A percentile compares a stretch with the other conserved stretches of the same genome.
Evolutionary conservation across 2,329 filamentous ascomycete species (phyloP).

Genomic region (Meredithiella fracta): DNA sequence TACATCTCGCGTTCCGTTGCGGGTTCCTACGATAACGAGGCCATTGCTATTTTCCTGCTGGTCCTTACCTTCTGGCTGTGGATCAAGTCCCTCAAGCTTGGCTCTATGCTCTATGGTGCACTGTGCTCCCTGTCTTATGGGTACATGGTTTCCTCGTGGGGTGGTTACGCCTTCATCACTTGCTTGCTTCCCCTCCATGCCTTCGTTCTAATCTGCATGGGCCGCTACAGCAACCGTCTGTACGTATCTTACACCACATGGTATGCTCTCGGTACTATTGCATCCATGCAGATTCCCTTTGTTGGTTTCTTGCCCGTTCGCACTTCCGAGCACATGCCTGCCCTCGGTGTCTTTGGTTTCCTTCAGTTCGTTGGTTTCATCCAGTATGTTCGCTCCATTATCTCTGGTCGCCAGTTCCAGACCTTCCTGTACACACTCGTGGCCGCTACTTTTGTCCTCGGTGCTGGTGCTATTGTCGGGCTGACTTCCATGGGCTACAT

Average conservation of each 20-base stretch:
- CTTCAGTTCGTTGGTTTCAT: constrained; percentile 86
- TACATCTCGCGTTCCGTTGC: constrained; percentile 97
- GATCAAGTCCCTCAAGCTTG: constrained; percentile 96
- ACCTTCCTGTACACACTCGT: constrained; percentile 68
- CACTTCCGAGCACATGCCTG: constrained; percentile 97
- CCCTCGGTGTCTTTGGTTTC: constrained; percentile 91
- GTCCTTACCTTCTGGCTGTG: constrained; percentile 98
- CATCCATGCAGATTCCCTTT: constrained; percentile 98
- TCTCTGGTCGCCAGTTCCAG: constrained; percentile 87
- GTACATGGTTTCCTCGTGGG: constrained; percentile 99
- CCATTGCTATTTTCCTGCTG: constrained; percentile 95
- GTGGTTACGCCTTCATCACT: constrained; percentile 98
- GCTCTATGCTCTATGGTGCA: constrained; percentile 91
- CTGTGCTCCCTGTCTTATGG: constrained; percentile 92
- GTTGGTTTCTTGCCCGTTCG: constrained; percentile 93
- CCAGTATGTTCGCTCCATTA: constrained; percentile 73
- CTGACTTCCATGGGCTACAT: constrained; percentile 82
- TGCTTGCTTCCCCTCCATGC: constrained; percentile 88
- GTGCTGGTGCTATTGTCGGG: constrained; percentile 60
- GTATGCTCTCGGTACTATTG: constrained; percentile 90
- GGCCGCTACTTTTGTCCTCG: constrained; percentile 55
- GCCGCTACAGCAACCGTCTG: constrained; percentile 78
- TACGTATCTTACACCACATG: constrained; percentile 97
- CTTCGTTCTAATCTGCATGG: constrained; percentile 92
- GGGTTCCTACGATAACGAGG: constrained; percentile 98